Evolutionary conservation across 768 basidiomycete genomes (phyloP), one percentile per base, ranked within the genome.

Genomic region (Termitomyces sp.): DNA sequence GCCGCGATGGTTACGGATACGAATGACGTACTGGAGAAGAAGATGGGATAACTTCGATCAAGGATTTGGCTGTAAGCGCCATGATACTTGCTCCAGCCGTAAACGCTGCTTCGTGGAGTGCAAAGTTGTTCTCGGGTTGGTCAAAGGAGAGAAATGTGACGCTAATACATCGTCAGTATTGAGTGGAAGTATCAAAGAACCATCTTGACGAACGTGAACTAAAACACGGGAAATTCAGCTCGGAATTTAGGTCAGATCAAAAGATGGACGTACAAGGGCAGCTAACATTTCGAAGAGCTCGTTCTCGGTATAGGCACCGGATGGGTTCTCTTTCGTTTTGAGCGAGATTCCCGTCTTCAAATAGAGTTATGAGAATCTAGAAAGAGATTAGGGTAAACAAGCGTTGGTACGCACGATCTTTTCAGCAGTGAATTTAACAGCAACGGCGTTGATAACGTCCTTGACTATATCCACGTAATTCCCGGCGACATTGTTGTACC

Each of bases 261-360:
- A n/a, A n/a, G n/a, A 29, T 18, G 18, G 22, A 57, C 70, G 43
- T 57, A 74, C 73, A 11, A 75, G 60, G 6, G 60, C 63, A 2
- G 67, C 35, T 16, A 78, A 63, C 72, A 78, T 77, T 39, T 77
- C 73, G 56, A 74, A 79, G 10, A 78, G 53, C 60, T 82, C 78
- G 32, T 77, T 68, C 56, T 74, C 76, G 0, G 78, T 81, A 63
- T 71, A 75, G 13, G 74, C 22, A 0, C 80, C 81, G 5, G 63
- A 59, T 0, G 79, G 77, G 38, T 76, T 76, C 18, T 66, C 69
- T 41, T 71, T 68, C 2, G 78, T 77, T 66, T 81, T 82, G 33
- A 81, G 57, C 12, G 73, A 62, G 27, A 82, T 68, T 3, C 79
- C 80, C 32, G 71, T 52, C 56, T 60, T 40, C 22, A 20, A 23